Conservation (phyloP, 208 protist genomes). For the Porcisia deanei region DNA sequence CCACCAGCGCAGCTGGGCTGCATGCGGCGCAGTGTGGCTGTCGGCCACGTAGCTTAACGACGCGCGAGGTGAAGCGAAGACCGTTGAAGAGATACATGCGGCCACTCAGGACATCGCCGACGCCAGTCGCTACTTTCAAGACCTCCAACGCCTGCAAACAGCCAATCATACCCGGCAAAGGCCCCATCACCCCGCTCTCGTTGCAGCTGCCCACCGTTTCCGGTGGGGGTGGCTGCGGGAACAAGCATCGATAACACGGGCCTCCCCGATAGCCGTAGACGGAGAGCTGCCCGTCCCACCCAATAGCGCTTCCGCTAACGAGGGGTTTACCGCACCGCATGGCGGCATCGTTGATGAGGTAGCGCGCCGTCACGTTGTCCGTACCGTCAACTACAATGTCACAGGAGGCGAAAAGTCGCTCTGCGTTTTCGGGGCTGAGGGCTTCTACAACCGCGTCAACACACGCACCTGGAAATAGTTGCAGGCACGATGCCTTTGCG, state of each 20-base stretch:
- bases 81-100: constrained; percentile 91
- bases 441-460: constrained; percentile 40
- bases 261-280: constrained; percentile 81
- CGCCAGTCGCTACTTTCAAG: constrained; percentile 83
- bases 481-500: constrained; percentile 59
- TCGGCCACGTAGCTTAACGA: constrained; percentile 68
- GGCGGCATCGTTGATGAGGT: constrained; percentile 95
- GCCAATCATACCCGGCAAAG: constrained; percentile 94
- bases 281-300: constrained; percentile 95
- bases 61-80: constrained; percentile 54
- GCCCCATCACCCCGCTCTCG: constrained; percentile 92
- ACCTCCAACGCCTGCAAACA: constrained; percentile 93
- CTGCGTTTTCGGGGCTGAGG: constrained; percentile 74
- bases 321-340: constrained; percentile 80
- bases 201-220: constrained; percentile 90
- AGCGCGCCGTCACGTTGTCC: constrained; percentile 94
- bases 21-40: constrained; percentile 73
- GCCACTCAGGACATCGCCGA: constrained; percentile 65
- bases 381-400: constrained; percentile 94
- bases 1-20: constrained; percentile 20
- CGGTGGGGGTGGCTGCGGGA: constrained; percentile 83
- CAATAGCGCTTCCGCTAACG: constrained; percentile 94
- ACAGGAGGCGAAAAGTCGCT: constrained; percentile 56
- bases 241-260: constrained; percentile 95
- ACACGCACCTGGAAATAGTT: constrained; percentile 55